phyloP scores from a whole-genome alignment of 257 asterid species.

The Coffea eugenioides region DNA sequence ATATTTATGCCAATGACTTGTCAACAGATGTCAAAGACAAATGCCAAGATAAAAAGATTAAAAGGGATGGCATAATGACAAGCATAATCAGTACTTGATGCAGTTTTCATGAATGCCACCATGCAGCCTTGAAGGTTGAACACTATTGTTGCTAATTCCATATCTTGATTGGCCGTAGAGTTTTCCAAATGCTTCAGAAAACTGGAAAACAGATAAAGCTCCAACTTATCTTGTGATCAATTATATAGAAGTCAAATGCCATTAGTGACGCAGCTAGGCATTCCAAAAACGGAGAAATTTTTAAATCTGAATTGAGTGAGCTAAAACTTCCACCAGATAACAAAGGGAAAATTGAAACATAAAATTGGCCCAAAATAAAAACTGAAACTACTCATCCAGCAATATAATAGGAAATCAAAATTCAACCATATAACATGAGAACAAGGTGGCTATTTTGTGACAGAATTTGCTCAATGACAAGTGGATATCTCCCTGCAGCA shows the following conservation, averaged over 20 bases:
- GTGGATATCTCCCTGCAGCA: background rate
- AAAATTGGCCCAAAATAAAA: too few species aligned
- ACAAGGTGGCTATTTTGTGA: background rate
- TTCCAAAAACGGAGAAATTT: background rate
- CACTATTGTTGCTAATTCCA: constrained; percentile 49
- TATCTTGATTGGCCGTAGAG: constrained; percentile 74
- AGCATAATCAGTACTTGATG: constrained; percentile 53
- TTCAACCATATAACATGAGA: background rate
- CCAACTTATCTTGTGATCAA: constrained; percentile 1
- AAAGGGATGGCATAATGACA: background rate
- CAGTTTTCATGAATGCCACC: constrained; percentile 75
- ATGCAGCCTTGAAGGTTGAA: constrained; percentile 56
- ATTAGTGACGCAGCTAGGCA: too few species aligned
- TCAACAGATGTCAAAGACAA: background rate
- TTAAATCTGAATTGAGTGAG: background rate
- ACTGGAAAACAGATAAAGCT: constrained; percentile 35
- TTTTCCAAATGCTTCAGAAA: constrained; percentile 86
- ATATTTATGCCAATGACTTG: background rate
- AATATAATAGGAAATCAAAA: background rate
- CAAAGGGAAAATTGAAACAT: too few species aligned
- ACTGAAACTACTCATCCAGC: background rate
- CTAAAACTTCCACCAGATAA: background rate
- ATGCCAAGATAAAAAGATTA: background rate
- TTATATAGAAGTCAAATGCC: background rate
- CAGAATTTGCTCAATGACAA: background rate